Base-by-base conservation (phyloP, 495 filamentous ascomycete species). In the Rhypophila decipiens region DNA sequence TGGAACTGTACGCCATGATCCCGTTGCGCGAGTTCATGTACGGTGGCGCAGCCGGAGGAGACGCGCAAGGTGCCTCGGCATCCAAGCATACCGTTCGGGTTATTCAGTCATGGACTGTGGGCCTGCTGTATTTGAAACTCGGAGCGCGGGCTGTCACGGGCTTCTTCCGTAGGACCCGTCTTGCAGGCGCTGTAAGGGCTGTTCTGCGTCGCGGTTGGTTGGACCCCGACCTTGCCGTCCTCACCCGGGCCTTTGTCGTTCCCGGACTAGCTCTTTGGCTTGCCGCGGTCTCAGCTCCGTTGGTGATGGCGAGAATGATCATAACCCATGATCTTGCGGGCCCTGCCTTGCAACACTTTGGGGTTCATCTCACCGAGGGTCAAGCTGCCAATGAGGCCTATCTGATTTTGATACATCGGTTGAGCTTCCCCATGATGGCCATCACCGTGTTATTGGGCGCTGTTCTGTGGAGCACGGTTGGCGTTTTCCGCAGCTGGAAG, bases 91-190 rank as follows among this genome's bases (percentile, higher is more conserved):
- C 87, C 29, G 79, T 97, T 33, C 86, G 95, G 54, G 76, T 96
- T 43, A 80, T 96, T 46, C 91, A 97, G 62, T 81, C 87, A 55
- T 98, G 94, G 90, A 94, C 90, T 1, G 69, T 97, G 2, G 94
- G 94, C 8, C 79, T 97, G 17, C 76, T 98, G 24, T 96, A 96
- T 65, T 77, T 95, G 42, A 91, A 95, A 49, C 80, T 96, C 66
- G 80, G 79, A n/a, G 75, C 78, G 31, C 85, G 87, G 31, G 60
- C 88, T 49, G 73, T 89, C 38, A 73, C 87, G 39, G 75, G 78
- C 56, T 70, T 74, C 33, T 65, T 82, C 39, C 70, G 65, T 47
- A 71, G 74, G 12, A 86, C 86, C 15, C 82, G 86, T 17, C 78
- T 84, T 1, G 86, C 89, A 0, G 74, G 77, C 39, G 85, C 86